Evolutionary conservation across 495 filamentous ascomycete genomes (phyloP).

Genomic region (Aspergillus olivimuriae): DNA sequence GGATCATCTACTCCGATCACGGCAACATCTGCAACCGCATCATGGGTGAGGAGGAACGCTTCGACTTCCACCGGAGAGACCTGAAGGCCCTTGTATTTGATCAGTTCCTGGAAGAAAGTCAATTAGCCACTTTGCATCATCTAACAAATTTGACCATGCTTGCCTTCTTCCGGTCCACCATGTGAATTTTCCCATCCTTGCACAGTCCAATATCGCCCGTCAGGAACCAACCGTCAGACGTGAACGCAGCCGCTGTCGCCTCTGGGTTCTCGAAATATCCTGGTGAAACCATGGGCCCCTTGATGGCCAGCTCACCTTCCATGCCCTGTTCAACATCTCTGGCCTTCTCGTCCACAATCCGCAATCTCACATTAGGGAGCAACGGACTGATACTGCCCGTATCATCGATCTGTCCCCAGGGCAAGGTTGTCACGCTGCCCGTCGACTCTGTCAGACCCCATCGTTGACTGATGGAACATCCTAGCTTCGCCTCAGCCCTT

Average conservation of each 20-base stretch:
- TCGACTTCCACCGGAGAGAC: slow-evolving; percentile 17
- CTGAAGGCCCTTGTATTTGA: slow-evolving; percentile 16
- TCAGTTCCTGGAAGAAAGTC: slow-evolving; percentile 7
- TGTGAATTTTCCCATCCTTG: slow-evolving; percentile 48
- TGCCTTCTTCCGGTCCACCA: slow-evolving; percentile 14
- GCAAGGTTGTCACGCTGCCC: slow-evolving; percentile 15
- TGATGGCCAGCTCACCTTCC: slow-evolving; percentile 13
- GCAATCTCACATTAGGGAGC: slow-evolving; percentile 9
- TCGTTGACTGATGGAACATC: slow-evolving; percentile 12
- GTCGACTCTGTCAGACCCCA: slow-evolving; percentile 16
- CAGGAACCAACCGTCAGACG: slow-evolving; percentile 78
- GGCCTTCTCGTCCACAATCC: slow-evolving; percentile 8
- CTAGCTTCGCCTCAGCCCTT: slow-evolving; percentile 12
- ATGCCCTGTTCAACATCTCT: slow-evolving; percentile 5
- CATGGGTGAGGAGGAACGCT: slow-evolving; percentile 10
- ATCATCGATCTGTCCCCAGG: slow-evolving; percentile 9
- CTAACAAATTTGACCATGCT: not conserved
- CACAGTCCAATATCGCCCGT: slow-evolving; percentile 73
- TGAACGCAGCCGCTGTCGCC: slow-evolving; percentile 65
- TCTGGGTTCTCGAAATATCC: slow-evolving; percentile 71
- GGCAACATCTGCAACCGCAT: slow-evolving; percentile 10
- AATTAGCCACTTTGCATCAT: not conserved
- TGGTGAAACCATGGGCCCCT: slow-evolving; percentile 43
- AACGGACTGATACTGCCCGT: slow-evolving; percentile 14
- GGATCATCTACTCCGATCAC: slow-evolving; percentile 10